These are phyloP conservation scores for Solanum tarapatanum DNA, from an alignment of 257 asterid species.

Conservation along the genomic window DNA sequence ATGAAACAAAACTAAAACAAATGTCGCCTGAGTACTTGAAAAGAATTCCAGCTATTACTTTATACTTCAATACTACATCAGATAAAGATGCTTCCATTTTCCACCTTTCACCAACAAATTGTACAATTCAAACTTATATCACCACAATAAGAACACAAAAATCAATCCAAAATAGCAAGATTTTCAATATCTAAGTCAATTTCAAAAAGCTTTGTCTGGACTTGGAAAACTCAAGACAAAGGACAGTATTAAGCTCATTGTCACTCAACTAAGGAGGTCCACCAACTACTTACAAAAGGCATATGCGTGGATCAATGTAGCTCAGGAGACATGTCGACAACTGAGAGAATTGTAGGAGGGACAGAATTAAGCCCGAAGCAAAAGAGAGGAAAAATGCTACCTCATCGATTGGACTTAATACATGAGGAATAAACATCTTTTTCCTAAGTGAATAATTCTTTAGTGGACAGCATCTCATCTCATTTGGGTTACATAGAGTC, in stretches of 20 bases:
- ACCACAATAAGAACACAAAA: not conserved
- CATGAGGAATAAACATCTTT: not conserved
- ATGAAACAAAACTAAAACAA: not conserved
- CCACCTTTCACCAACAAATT: not conserved
- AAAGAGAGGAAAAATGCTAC: not conserved
- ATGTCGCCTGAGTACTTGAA: not conserved
- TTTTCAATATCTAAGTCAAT: not conserved
- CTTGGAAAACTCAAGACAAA: not conserved
- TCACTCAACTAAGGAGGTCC: not conserved
- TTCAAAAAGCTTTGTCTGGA: not conserved
- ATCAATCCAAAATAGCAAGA: not conserved
- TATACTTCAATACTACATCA: not conserved
- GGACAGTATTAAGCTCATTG: not conserved
- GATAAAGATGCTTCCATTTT: not conserved
- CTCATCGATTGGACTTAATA: not conserved
- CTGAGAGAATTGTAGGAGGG: not conserved
- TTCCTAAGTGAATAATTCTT: not conserved
- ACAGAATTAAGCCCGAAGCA: not conserved
- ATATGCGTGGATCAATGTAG: not conserved
- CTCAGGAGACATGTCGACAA: not conserved
- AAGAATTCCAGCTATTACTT: not conserved
- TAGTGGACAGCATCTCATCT: not conserved
- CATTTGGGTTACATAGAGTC: not conserved
- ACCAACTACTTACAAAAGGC: not conserved
- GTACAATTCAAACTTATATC: not conserved